Evolutionary conservation across 257 asterid genomes (phyloP).

Genomic region (Solanum virginianum): DNA sequence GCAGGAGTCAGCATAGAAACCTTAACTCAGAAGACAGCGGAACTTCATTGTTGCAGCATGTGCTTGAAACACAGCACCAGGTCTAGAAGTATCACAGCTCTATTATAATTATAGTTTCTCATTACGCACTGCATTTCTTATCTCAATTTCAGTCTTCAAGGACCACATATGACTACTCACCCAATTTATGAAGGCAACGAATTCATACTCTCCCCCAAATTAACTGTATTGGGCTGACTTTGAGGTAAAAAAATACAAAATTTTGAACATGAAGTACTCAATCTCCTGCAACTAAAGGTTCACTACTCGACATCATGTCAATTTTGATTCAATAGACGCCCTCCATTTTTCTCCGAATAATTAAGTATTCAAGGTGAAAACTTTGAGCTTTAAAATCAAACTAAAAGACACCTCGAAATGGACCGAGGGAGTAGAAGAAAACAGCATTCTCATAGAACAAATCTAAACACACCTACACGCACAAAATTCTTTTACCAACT

Average conservation of each 20-base stretch:
- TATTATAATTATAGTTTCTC: neutral
- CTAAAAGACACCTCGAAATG: neutral
- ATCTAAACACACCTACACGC: neutral
- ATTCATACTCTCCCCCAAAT: neutral
- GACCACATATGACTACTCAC: neutral
- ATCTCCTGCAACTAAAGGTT: neutral
- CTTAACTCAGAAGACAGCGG: neutral
- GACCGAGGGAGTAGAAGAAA: neutral
- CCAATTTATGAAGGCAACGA: neutral
- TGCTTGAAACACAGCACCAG: neutral
- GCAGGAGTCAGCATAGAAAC: neutral
- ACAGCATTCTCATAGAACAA: neutral
- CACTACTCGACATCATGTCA: neutral
- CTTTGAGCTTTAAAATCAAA: neutral
- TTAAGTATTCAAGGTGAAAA: neutral
- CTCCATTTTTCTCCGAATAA: neutral
- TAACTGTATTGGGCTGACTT: neutral
- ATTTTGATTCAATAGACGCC: neutral
- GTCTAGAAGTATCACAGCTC: neutral
- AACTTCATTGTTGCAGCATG: neutral
- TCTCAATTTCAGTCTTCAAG: neutral
- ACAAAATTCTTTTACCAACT: neutral
- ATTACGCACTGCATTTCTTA: neutral
- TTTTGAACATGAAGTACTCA: neutral
- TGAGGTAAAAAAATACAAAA: neutral